Evolutionary conservation across 2,329 filamentous ascomycete genomes (phyloP).

Genomic region (Aspergillus fructus): DNA sequence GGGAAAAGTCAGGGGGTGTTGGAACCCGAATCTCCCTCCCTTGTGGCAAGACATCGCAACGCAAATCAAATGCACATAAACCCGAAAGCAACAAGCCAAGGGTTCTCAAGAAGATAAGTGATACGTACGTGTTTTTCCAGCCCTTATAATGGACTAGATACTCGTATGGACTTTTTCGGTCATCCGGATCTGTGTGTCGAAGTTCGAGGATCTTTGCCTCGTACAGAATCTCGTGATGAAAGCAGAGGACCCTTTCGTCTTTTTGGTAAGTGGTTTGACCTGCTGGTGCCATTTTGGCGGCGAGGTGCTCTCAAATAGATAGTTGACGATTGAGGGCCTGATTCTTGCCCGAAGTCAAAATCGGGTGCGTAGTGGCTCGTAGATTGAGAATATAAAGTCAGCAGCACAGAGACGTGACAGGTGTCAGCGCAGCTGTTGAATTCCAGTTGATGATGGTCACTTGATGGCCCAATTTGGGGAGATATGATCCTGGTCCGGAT

Average conservation of each 20-base stretch:
- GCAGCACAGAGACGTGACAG: background rate
- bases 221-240: constrained; percentile 95
- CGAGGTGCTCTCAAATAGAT: background rate
- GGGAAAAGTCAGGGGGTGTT: background rate
- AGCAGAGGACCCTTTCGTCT: constrained; percentile 93
- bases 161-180: constrained; percentile 72
- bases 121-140: constrained; percentile 88
- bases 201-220: constrained; percentile 93
- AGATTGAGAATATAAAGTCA: background rate
- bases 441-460: background rate
- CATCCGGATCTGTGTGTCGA: constrained; percentile 59
- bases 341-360: background rate
- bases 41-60: background rate
- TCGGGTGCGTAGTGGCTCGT: background rate
- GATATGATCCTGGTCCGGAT: background rate
- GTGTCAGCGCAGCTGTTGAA: background rate
- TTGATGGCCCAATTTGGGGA: background rate
- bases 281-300: constrained; percentile 58
- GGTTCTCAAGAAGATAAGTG: background rate
- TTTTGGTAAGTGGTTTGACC: constrained; percentile 59
- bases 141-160: constrained; percentile 99
- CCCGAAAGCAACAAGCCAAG: background rate
- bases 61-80: background rate
- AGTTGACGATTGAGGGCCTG: background rate
- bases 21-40: background rate